Percentiles rank a stretch among this genome's conserved stretches.
Evolutionary conservation across 208 protist genomes (phyloP).

Genomic region (Plasmodiophora brassicae): DNA sequence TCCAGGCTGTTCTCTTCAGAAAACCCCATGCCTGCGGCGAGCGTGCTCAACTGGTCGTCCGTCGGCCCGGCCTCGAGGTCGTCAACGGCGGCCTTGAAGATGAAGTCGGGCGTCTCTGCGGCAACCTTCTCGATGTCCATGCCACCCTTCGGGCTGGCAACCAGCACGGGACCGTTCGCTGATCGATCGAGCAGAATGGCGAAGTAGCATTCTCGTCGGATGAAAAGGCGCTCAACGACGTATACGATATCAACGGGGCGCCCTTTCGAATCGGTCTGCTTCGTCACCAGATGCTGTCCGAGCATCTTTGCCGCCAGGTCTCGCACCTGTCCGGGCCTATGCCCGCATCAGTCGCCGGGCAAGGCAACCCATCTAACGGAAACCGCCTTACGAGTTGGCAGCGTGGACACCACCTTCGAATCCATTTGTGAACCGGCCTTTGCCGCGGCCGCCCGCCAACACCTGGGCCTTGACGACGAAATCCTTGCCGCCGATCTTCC

Average conservation of each 20-base stretch:
- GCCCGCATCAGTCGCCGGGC: neutral
- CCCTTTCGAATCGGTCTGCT: slow-evolving; percentile 93
- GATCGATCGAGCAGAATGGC: slow-evolving; percentile 83
- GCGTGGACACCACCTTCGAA: slow-evolving; percentile 80
- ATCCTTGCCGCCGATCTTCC: slow-evolving; percentile 34
- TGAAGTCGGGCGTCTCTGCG: slow-evolving; percentile 81
- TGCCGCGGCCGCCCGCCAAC: slow-evolving; percentile 95
- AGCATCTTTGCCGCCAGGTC: slow-evolving; percentile 88
- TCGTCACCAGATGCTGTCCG: slow-evolving; percentile 92
- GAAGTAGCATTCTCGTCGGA: slow-evolving; percentile 90
- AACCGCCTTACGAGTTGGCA: slow-evolving; percentile 40
- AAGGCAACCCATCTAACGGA: no score
- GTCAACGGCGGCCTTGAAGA: slow-evolving; percentile 76
- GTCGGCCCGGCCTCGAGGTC: slow-evolving; percentile 82
- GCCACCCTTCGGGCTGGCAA: slow-evolving; percentile 85
- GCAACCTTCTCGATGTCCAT: slow-evolving; percentile 97
- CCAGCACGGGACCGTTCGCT: slow-evolving; percentile 59
- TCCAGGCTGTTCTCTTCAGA: slow-evolving; percentile 60
- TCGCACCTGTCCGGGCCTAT: slow-evolving; percentile 71
- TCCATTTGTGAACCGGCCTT: slow-evolving; percentile 92
- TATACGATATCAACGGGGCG: slow-evolving; percentile 57
- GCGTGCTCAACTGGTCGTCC: slow-evolving; percentile 52
- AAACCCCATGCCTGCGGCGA: slow-evolving; percentile 81
- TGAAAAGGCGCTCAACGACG: slow-evolving; percentile 62
- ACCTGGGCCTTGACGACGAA: slow-evolving; percentile 65